A percentile compares a stretch with the other conserved stretches of the same genome.
These are phyloP conservation scores for Verticillium dahliae DNA, from an alignment of 2,329 filamentous ascomycete genomes.

Conservation along the genomic window DNA sequence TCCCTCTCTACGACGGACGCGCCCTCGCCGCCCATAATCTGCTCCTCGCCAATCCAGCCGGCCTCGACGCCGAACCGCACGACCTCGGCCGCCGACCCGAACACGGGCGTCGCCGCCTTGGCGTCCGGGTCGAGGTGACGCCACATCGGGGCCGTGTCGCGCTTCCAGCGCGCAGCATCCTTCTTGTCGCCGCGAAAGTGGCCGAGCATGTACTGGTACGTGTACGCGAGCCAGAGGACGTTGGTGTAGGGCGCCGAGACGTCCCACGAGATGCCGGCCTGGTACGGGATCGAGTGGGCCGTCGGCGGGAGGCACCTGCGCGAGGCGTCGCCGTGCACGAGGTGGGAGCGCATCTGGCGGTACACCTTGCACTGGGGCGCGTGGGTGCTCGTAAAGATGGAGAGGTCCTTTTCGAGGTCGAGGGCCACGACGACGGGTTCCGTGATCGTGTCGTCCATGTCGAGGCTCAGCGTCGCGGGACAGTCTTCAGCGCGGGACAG, in stretches of 20 bases:
- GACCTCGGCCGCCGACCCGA: slow-evolving; percentile 49
- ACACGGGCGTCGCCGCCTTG: slow-evolving; percentile 37
- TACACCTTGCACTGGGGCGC: slow-evolving; percentile 56
- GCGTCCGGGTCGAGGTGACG: slow-evolving; percentile 46
- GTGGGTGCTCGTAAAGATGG: slow-evolving; percentile 54
- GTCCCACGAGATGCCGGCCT: slow-evolving; percentile 41
- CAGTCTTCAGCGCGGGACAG: slow-evolving; percentile 49
- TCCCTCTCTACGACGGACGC: slow-evolving; percentile 28
- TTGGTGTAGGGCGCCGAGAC: slow-evolving; percentile 55
- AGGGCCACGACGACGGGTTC: slow-evolving; percentile 39
- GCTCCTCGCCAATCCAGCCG: slow-evolving; percentile 48
- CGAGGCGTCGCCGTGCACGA: slow-evolving; percentile 37
- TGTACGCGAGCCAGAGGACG: slow-evolving; percentile 58
- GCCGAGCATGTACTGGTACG: slow-evolving; percentile 45
- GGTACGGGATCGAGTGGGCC: slow-evolving; percentile 39
- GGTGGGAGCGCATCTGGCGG: slow-evolving; percentile 54
- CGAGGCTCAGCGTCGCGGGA: slow-evolving; percentile 13
- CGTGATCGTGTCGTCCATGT: slow-evolving; percentile 20
- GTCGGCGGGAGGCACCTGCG: slow-evolving; percentile 41
- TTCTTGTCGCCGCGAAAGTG: slow-evolving; percentile 41
- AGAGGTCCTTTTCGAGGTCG: slow-evolving; percentile 54
- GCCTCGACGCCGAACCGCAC: slow-evolving; percentile 51
- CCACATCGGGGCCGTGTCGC: slow-evolving; percentile 46
- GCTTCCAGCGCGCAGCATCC: slow-evolving; percentile 38
- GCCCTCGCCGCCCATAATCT: slow-evolving; percentile 34